phyloP scores from a whole-genome alignment of 2,329 filamentous ascomycete genomes.

The Aspergillus glaucus region DNA sequence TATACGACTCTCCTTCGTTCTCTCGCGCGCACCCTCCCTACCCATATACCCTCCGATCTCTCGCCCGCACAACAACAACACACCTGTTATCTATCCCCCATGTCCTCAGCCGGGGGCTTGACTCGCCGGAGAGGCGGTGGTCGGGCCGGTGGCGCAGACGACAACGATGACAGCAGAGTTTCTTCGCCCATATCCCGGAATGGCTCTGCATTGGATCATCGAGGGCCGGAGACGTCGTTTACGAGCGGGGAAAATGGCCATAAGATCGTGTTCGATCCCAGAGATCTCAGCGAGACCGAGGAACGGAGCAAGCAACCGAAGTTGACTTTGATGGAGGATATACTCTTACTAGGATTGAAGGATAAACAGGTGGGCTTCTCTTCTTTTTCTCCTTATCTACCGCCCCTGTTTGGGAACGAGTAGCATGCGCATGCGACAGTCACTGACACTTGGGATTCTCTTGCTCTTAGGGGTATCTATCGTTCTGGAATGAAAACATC shows the following conservation, averaged over 20 bases:
- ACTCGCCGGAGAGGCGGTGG: conserved; percentile 63
- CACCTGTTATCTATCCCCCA: conserved; percentile 25
- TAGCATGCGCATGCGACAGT: not conserved
- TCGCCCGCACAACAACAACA: conserved; percentile 9
- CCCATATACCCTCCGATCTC: conserved; percentile 5
- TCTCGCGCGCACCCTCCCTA: not conserved
- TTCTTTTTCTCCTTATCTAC: not conserved
- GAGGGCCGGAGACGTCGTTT: conserved; percentile 71
- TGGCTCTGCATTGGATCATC: conserved; percentile 51
- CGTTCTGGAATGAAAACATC: conserved; percentile 99
- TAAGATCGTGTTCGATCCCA: conserved; percentile 95
- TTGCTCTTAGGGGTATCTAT: conserved; percentile 74
- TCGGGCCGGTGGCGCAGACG: conserved; percentile 52
- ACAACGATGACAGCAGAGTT: conserved; percentile 59
- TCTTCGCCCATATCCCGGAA: conserved; percentile 58
- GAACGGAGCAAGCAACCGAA: conserved; percentile 98
- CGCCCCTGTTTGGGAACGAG: not conserved
- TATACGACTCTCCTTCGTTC: not conserved
- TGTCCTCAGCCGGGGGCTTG: conserved; percentile 65
- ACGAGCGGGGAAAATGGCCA: conserved; percentile 84
- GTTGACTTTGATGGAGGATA: conserved; percentile 97
- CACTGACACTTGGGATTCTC: conserved; percentile 18
- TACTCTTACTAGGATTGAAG: conserved; percentile 89
- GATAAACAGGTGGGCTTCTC: conserved; percentile 81
- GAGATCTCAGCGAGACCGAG: conserved; percentile 93